Conservation (phyloP, 1,284 basidiomycete genomes). For the Singerocomus inundabilis region DNA sequence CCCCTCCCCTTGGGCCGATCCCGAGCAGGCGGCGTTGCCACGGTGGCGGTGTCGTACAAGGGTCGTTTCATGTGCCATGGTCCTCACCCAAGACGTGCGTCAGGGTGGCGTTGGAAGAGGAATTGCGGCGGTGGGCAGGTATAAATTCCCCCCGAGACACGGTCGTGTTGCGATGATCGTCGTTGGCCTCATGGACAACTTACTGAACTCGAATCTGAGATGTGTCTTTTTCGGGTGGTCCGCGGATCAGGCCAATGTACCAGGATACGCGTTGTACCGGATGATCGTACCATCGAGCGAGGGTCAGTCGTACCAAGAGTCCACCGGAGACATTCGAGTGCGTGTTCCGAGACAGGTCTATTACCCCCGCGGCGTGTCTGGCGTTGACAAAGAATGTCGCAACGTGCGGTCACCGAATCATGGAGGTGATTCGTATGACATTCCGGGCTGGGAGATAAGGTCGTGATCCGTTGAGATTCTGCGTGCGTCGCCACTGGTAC, state of each 20-base stretch:
- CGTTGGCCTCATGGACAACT: constrained; percentile 20
- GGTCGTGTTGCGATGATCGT: constrained; percentile 21
- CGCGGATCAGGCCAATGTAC: constrained; percentile 27
- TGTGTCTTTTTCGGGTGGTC: constrained; percentile 21
- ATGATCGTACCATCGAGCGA: constrained; percentile 4
- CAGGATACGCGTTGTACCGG: constrained; percentile 2
- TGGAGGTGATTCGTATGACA: constrained; percentile 11
- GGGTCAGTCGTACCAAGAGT: no score
- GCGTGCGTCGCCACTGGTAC: constrained; percentile 1
- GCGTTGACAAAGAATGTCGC: constrained; percentile 24
- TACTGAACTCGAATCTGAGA: constrained; percentile 21
- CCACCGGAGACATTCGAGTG: constrained; percentile 9
- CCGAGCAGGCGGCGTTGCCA: constrained; percentile 2
- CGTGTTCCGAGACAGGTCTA: constrained; percentile 22
- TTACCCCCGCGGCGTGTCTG: constrained; percentile 29
- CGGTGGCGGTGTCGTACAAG: no score
- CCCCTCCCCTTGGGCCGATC: constrained; percentile 24
- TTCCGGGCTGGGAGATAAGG: constrained; percentile 30
- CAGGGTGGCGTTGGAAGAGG: constrained; percentile 15
- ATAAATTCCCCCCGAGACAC: neutral
- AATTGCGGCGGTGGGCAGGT: neutral
- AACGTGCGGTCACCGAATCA: constrained; percentile 17
- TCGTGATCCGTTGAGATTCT: constrained; percentile 33
- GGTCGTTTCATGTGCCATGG: no score
- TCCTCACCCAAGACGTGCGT: no score